Conservation (phyloP, 192 early-diverging fungal genomes). For the Piromyces finnis region DNA sequence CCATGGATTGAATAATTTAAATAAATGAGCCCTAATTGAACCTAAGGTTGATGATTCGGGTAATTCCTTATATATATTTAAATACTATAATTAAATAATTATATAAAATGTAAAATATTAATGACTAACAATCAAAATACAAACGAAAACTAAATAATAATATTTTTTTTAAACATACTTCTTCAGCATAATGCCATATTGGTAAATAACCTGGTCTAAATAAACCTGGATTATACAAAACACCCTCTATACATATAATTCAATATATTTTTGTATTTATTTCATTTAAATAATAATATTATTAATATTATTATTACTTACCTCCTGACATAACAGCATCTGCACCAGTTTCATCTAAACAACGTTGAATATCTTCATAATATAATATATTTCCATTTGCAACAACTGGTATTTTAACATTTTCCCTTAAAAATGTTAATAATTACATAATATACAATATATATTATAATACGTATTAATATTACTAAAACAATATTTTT, state of each 20-base stretch:
- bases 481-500: no score
- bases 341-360: conserved; percentile 63
- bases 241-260: conserved; percentile 25
- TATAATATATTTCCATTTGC: conserved; percentile 98
- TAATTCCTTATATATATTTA: conserved; percentile 53
- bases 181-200: conserved; percentile 61
- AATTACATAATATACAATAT: no score
- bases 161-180: conserved; percentile 13
- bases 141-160: background rate
- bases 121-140: background rate
- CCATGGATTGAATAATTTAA: conserved; percentile 65
- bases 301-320: no score
- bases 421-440: conserved; percentile 18
- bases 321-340: conserved; percentile 88
- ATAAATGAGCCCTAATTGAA: conserved; percentile 71
- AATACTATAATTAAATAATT: conserved; percentile 28
- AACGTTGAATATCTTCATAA: conserved; percentile 67
- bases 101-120: no score
- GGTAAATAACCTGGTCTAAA: conserved; percentile 50
- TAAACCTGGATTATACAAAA: conserved; percentile 73
- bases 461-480: no score
- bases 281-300: background rate
- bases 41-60: conserved; percentile 39
- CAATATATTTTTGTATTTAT: background rate
- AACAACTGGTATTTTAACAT: conserved; percentile 75